Evolutionary conservation across 352 stramenopile genomes (phyloP), one percentile per base, ranked within the genome.

Genomic region (Phytophthora cryptogea): DNA sequence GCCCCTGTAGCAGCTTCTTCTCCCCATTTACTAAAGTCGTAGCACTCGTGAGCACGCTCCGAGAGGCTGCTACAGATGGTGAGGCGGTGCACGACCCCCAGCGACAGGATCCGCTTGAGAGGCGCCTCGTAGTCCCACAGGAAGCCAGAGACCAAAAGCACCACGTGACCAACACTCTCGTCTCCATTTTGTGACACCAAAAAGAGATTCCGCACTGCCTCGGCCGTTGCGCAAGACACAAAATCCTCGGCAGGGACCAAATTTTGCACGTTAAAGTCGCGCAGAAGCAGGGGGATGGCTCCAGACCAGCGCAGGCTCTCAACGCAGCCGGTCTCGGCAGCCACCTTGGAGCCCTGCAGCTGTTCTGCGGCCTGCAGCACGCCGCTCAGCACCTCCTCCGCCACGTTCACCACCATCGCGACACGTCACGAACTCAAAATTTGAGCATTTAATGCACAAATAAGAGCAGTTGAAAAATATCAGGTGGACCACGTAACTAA

Each of bases 31-130:
- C 60, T 56, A 42, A 88, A 83, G 59, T 88, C 76, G 43, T 70
- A 87, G 59, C 82, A 91, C 63, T 89, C 78, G 56, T 91, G 82
- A 0, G 82, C 77, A 8, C 70, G 65, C 66, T 91, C 82, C 27
- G 82, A 89, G 14, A 91, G 65, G 31, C 69, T 85, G 66, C 79
- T 88, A 63, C 73, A 86, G 30, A 91, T 44, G n/a, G 72, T 80
- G 10, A 91, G 55, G 0, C 63, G 72, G 14, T 49, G 66, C 5
- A 83, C 46, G 42, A 80, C 62, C n/a, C 67, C 65, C 7, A 79
- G 58, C 17, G 46, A 13, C 37, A 91, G 60, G 31, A 91, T 50
- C 23, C 47, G 59, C 33, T 51, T 40, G 10, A 91, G 45, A 4
- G 52, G 23, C 31, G 48, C 27, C 45, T 86, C 71, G 26, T 85